phyloP scores from a whole-genome alignment of 257 asterid genomes.

The Solanum chmielewskii region DNA sequence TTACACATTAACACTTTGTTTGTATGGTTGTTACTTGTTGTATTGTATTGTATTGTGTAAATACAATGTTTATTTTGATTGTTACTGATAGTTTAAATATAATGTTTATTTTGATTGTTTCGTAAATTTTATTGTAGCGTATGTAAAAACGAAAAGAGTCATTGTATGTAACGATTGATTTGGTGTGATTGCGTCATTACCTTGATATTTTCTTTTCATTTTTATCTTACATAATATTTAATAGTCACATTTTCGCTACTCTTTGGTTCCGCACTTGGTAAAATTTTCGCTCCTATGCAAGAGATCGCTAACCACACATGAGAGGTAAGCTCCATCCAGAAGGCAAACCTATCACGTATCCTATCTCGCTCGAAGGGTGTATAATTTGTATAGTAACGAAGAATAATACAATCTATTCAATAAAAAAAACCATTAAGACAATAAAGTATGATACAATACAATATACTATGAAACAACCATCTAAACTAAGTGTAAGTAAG shows the following conservation, averaged over 20 bases:
- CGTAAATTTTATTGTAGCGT: not conserved
- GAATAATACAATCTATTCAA: no score
- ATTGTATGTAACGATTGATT: not conserved
- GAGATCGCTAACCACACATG: not conserved
- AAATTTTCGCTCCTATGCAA: not conserved
- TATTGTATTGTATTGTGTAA: not conserved
- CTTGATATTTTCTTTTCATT: not conserved
- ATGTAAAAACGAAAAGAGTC: no score
- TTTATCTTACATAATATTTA: no score
- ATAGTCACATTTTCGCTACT: no score
- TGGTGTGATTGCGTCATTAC: not conserved
- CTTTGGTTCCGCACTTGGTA: accelerated
- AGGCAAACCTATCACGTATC: not conserved
- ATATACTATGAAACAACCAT: not conserved
- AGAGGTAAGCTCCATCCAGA: no score
- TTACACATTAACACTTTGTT: not conserved
- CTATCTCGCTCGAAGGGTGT: not conserved
- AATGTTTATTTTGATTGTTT: no score
- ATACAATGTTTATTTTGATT: no score
- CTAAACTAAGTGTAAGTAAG: not conserved
- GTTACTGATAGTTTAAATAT: not conserved
- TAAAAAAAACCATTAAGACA: not conserved
- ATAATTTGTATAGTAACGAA: no score
- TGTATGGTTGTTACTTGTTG: not conserved
- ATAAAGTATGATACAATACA: no score